Evolutionary conservation across 2,329 filamentous ascomycete species (phyloP), one percentile per base, ranked within the genome.

Genomic region (Uncinocarpus reesii): DNA sequence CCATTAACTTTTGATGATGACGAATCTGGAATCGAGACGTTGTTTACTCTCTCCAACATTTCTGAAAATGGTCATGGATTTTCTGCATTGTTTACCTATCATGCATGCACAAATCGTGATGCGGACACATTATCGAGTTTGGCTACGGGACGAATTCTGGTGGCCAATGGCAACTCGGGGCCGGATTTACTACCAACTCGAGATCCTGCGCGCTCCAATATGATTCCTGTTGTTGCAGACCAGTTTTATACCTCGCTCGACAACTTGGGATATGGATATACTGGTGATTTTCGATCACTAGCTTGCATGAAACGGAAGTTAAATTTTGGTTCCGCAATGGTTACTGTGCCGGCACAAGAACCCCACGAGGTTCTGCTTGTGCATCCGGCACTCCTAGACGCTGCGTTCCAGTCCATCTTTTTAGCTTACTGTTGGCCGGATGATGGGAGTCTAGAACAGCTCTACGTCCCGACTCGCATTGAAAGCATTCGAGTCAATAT

Each of bases 371-470:
- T 37, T n/a, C 24, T 56, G 8, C 48, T 57, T 0, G 38, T 60
- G 4, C 58, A 62, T 46, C 58, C 55, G 8, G 52, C 31, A 16
- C 53, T 49, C 41, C 57, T 58, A 2, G 58, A 61, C 47, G 52
- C 57, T 7, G 58, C 61, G 20, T 45, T 66, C 10, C 59, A 64
- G 20, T 52, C 64, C 2, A 45, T 60, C 0, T 44, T 58, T 5
- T 53, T 54, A 2, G 61, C 65, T 0, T 60, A 46, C 18, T 44
- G 48, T 4, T 48, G n/a, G 20, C 58, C 58, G 1, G 50, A 42
- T 1, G 57, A 59, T 47, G 50, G 40, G 1, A 46, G 32, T 5
- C 46, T 59, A 6, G 51, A 51, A 38, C 46, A 49, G 2, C 32
- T 56, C 1, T 48, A 54, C 40, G 29, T 60, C 2, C 58, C 58